A percentile compares a stretch with the other conserved stretches of the same genome.
These are phyloP conservation scores for Stereum hirsutum DNA, from an alignment of 1,284 basidiomycete genomes.

Conservation along the genomic window DNA sequence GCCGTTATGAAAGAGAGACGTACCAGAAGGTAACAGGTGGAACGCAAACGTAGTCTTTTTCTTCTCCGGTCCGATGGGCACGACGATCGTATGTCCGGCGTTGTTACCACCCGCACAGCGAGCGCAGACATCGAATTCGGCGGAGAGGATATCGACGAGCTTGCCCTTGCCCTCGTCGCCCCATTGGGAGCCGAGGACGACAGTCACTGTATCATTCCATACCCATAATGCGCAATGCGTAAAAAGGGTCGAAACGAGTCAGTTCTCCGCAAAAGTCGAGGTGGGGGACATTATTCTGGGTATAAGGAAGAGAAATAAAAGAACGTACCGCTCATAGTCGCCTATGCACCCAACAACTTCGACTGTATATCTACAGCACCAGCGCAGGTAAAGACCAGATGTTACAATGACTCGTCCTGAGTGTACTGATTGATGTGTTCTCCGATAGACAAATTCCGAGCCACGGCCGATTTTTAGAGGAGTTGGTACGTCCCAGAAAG, in stretches of 20 bases:
- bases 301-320: background rate
- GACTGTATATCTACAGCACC: too few species aligned
- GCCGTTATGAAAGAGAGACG: constrained; percentile 17
- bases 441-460: too few species aligned
- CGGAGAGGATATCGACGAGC: constrained; percentile 87
- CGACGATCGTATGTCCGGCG: constrained; percentile 97
- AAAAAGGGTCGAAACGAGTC: too few species aligned
- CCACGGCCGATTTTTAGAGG: too few species aligned
- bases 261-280: background rate
- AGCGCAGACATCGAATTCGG: constrained; percentile 87
- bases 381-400: too few species aligned
- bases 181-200: constrained; percentile 88
- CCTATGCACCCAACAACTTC: too few species aligned
- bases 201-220: constrained; percentile 38
- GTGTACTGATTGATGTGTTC: too few species aligned
- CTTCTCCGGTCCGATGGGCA: constrained; percentile 58
- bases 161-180: constrained; percentile 97
- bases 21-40: constrained; percentile 91
- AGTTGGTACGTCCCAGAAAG: background rate
- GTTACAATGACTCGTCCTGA: too few species aligned
- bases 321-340: background rate
- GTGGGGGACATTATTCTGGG: background rate
- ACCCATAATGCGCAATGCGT: background rate
- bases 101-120: constrained; percentile 98
- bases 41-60: constrained; percentile 87